Conservation (phyloP, 768 basidiomycete species). For the Mycena leptocephala region DNA sequence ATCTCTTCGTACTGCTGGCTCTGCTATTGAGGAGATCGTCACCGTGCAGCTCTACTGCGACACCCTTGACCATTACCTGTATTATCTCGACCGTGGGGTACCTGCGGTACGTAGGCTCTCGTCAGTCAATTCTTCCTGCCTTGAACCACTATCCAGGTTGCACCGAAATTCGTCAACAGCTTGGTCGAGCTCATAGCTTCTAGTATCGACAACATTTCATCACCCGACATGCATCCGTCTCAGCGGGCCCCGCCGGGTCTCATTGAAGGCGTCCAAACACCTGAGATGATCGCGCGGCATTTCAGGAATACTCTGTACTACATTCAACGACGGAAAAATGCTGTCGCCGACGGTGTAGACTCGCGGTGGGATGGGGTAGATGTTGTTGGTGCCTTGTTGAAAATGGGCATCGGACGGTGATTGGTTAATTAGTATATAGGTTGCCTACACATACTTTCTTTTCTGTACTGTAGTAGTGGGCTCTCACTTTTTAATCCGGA, state of each 20-base stretch:
- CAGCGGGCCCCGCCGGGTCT: constrained; percentile 91
- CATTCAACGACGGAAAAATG: constrained; percentile 84
- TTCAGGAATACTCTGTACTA: constrained; percentile 93
- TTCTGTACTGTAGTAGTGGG: background rate
- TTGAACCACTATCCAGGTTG: constrained; percentile 70
- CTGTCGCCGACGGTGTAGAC: constrained; percentile 61
- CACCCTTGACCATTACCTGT: constrained; percentile 95
- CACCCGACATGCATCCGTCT: constrained; percentile 90
- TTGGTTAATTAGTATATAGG: constrained; percentile 6
- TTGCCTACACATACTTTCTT: background rate
- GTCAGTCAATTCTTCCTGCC: background rate
- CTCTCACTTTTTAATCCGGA: constrained; percentile 8
- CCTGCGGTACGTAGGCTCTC: constrained; percentile 79
- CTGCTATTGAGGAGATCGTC: constrained; percentile 96
- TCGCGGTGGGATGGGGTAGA: constrained; percentile 91
- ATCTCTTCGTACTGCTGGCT: constrained; percentile 95
- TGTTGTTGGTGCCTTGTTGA: constrained; percentile 88
- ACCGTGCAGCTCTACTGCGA: constrained; percentile 97
- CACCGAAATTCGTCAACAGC: constrained; percentile 96
- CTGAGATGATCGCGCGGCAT: constrained; percentile 95
- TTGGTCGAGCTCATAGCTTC: constrained; percentile 96
- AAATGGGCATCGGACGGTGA: constrained; percentile 87
- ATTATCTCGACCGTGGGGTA: constrained; percentile 95
- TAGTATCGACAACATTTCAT: constrained; percentile 93
- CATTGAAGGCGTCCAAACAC: constrained; percentile 93